A percentile compares a stretch with the other conserved stretches of the same genome.
Conservation (phyloP, 345 rosid genomes). For the Conringia planisiliqua region DNA sequence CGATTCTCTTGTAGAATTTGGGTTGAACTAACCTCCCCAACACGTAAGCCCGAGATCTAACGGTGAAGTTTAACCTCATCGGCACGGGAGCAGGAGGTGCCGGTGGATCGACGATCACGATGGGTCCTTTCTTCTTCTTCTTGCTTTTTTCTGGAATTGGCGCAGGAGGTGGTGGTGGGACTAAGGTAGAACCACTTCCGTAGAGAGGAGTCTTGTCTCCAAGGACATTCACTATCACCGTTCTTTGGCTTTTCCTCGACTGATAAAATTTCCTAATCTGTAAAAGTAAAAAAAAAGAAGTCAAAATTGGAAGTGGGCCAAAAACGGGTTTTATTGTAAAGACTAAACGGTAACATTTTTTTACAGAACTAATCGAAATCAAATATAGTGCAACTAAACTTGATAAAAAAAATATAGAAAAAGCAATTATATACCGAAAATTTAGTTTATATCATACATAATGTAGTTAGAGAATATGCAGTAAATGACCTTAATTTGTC, state of each 20-base stretch:
- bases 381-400: too few relatives aligned
- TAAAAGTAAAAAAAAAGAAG: not conserved
- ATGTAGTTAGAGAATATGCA: too few relatives aligned
- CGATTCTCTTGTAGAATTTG: conserved; percentile 65
- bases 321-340: not conserved
- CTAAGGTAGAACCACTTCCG: conserved; percentile 72
- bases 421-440: not conserved
- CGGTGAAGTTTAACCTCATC: conserved; percentile 54
- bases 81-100: conserved; percentile 52
- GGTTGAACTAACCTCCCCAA: conserved; percentile 88
- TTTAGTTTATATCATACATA: not conserved
- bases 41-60: conserved; percentile 75
- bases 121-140: conserved; percentile 29
- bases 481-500: too few relatives aligned
- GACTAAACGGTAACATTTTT: not conserved
- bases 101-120: conserved; percentile 24
- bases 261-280: conserved; percentile 83
- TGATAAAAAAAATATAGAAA: too few relatives aligned
- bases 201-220: conserved; percentile 74
- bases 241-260: conserved; percentile 73
- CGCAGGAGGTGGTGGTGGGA: conserved; percentile 42
- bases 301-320: not conserved
- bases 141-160: conserved; percentile 45
- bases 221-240: conserved; percentile 47
- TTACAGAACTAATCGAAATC: not conserved